Base-by-base conservation (phyloP, 768 basidiomycete genomes). In the Gloeopeniophorella convolvens region DNA sequence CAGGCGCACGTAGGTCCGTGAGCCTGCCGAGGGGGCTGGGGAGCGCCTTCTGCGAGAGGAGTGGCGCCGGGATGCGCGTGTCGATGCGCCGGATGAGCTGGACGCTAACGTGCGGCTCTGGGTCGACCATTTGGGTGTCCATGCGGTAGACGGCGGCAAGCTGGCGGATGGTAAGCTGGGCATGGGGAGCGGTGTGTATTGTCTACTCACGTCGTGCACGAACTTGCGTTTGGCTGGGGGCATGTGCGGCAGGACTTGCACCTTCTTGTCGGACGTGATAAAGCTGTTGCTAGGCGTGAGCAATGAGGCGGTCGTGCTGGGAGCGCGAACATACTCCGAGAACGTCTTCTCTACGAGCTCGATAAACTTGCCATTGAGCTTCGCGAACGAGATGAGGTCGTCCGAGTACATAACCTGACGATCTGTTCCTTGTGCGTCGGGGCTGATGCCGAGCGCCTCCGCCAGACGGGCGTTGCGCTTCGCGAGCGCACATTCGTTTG, bases 381-480 rank as follows among this genome's bases (percentile, higher is more conserved):
- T 72, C 15, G 78, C 86, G 60, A 84, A 83, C 2, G 63, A 66
- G 1, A 80, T 64, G 18, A 94, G 60, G 35, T 89, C 86, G 2
- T 81, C 74, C 18, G 67, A 65, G 64, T 88, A 95, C 4, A 67
- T 70, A 42, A 75, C 76, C 42, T 68, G 66, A 16, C 57, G 58
- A 54, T 67, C 65, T 23, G 44, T 51, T 40, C 71, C 75, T 15
- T 72, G 68, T 6, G 63, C 67, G 36, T 80, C 75, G 13, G 76
- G 65, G 32, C 70, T 83, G 60, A 98, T 95, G 0, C 94, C 93
- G 4, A 99, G 68, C 1, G 96, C 96, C 32, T 93, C 91, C 0
- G 96, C 96, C 7, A 99, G 68, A 30, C 80, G 71, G 0, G 84
- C 89, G 59, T 96, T 97, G 10, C 96, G 78, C 63, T 94, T 88